Evolutionary conservation across 2,329 filamentous ascomycete genomes (phyloP).

Genomic region (Apiospora saccharicola): DNA sequence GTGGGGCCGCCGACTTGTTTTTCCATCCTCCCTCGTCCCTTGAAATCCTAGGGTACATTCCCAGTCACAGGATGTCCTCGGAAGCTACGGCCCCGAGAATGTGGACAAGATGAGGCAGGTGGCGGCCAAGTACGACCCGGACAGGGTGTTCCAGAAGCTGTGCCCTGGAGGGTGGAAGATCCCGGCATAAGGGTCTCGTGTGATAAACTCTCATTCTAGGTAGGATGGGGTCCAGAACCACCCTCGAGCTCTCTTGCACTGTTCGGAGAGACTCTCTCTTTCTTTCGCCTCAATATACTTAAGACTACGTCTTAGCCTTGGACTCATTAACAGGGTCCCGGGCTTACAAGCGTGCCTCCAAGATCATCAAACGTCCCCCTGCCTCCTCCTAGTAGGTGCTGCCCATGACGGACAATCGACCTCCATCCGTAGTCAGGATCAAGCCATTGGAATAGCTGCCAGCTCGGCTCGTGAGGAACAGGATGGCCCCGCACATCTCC

Average conservation of each 20-base stretch:
- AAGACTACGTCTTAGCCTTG: too few relatives aligned
- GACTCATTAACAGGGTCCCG: too few relatives aligned
- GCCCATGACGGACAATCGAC: slow-evolving; percentile 39
- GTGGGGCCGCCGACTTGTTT: not conserved
- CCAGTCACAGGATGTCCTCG: slow-evolving; percentile 2
- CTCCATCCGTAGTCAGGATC: slow-evolving; percentile 38
- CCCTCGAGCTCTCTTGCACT: too few relatives aligned
- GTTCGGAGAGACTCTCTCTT: too few relatives aligned
- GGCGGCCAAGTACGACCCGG: slow-evolving; percentile 1
- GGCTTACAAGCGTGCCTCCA: too few relatives aligned
- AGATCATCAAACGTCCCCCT: too few relatives aligned
- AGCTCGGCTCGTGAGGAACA: slow-evolving; percentile 40
- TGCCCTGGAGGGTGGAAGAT: slow-evolving; percentile 36
- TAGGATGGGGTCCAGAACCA: too few relatives aligned
- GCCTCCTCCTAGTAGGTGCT: slow-evolving; percentile 1
- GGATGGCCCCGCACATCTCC: slow-evolving; percentile 39
- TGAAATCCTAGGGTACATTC: slow-evolving; percentile 27
- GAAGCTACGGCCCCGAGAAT: not conserved
- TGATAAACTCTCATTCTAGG: too few relatives aligned
- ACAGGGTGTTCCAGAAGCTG: not conserved
- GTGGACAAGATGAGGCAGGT: not conserved
- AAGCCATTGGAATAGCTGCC: slow-evolving; percentile 40
- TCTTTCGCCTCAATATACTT: too few relatives aligned
- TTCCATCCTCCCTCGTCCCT: slow-evolving; percentile 13
- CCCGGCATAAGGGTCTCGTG: not conserved